Percentiles rank a stretch among this genome's conserved stretches.
phyloP scores from a whole-genome alignment of 208 protist species.

The Leishmania aethiopica region DNA sequence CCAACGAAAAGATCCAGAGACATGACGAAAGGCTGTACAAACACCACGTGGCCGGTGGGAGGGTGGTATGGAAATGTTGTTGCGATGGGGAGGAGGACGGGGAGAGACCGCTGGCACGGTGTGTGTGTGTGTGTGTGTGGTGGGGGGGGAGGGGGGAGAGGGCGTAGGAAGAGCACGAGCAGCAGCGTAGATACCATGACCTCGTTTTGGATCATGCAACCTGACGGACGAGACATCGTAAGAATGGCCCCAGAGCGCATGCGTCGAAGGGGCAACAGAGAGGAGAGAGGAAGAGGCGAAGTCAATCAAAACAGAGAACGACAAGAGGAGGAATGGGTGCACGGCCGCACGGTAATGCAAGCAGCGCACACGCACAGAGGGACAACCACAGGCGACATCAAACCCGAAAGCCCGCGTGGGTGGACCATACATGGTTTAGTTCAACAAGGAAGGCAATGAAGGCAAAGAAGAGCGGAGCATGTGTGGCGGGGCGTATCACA shows the following conservation, averaged over 20 bases:
- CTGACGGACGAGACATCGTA: neutral
- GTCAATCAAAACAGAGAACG: neutral
- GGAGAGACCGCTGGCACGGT: neutral
- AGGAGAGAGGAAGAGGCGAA: neutral
- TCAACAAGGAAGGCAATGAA: neutral
- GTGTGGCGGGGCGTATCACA: neutral
- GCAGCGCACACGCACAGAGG: neutral
- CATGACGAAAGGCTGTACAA: no score
- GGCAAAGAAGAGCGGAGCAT: neutral
- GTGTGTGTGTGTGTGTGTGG: neutral
- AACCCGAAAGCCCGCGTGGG: no score
- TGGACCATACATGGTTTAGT: no score
- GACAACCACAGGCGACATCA: no score
- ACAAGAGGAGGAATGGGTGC: neutral
- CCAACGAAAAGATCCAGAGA: no score
- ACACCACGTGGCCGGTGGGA: no score
- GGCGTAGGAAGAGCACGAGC: neutral
- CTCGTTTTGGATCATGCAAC: neutral
- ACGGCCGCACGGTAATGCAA: neutral
- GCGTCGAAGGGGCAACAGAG: neutral
- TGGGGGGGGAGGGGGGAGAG: neutral
- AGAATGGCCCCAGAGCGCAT: neutral
- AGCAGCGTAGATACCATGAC: neutral
- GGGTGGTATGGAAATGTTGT: no score
- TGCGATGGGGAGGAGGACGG: neutral